Evolutionary conservation across 495 filamentous ascomycete species (phyloP).

Genomic region (Podospora bellae-mahoneyi): DNA sequence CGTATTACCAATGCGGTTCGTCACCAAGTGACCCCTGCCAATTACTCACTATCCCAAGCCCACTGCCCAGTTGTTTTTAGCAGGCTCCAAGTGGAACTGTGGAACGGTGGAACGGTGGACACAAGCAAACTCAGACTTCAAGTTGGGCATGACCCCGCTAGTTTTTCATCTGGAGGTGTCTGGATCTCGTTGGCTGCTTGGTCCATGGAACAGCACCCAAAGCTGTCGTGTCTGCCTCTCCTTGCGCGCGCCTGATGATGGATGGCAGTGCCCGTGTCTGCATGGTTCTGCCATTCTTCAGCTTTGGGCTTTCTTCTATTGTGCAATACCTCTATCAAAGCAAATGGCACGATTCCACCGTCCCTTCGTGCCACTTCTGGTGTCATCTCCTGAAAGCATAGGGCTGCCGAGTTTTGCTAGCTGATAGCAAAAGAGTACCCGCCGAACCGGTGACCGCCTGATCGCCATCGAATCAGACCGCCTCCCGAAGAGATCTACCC

Average conservation of each 20-base stretch:
- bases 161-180: background rate
- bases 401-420: slow-evolving; percentile 5
- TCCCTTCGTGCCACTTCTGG: slow-evolving; percentile 17
- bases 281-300: background rate
- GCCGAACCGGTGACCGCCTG: slow-evolving; percentile 12
- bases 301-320: background rate
- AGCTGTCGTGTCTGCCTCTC: background rate
- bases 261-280: background rate
- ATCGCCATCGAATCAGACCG: slow-evolving; percentile 15
- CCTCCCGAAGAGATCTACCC: slow-evolving; percentile 3
- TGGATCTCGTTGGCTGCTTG: background rate
- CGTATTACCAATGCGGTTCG: slow-evolving; percentile 9
- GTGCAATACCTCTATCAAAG: background rate
- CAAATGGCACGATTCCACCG: background rate
- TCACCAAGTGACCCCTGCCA: slow-evolving; percentile 9
- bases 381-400: slow-evolving; percentile 5
- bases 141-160: background rate
- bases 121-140: background rate
- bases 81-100: no score
- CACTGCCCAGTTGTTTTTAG: background rate
- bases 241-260: background rate
- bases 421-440: background rate
- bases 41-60: background rate
- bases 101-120: background rate
- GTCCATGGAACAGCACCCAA: background rate